Evolutionary conservation across 2,329 filamentous ascomycete genomes (phyloP).

Genomic region (Ploettnerulaceae sp.): DNA sequence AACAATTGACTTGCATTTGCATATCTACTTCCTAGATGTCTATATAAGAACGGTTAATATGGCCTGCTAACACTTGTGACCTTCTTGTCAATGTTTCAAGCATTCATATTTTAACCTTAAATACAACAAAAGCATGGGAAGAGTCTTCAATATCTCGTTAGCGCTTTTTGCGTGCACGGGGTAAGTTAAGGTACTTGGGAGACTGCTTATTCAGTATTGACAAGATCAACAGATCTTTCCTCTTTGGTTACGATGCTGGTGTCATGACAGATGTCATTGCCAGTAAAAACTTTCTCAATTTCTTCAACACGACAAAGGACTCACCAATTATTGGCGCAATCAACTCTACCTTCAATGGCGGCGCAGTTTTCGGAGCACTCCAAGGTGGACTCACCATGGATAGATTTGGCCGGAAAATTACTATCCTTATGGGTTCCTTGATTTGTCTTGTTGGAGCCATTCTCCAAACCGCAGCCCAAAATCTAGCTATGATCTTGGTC

Average conservation of each 20-base stretch:
- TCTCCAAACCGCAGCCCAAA: conserved; percentile 53
- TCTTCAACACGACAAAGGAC: conserved; percentile 34
- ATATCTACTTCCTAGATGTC: too few relatives aligned
- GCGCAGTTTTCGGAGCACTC: conserved; percentile 42
- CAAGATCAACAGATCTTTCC: conserved; percentile 33
- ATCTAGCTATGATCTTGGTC: conserved; percentile 51
- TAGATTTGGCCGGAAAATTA: conserved; percentile 50
- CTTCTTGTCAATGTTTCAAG: background rate
- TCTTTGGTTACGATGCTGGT: conserved; percentile 37
- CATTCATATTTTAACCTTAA: background rate
- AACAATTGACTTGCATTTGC: too few relatives aligned
- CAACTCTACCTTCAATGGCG: conserved; percentile 61
- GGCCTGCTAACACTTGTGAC: background rate
- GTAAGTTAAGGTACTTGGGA: conserved; percentile 10
- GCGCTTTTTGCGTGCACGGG: conserved; percentile 41
- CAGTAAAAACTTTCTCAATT: conserved; percentile 27
- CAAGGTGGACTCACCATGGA: conserved; percentile 49
- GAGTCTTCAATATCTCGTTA: conserved; percentile 39
- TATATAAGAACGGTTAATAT: conserved; percentile 5
- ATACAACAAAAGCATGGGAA: conserved; percentile 34
- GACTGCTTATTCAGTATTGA: conserved; percentile 1
- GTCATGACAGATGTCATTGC: conserved; percentile 34
- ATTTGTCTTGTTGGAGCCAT: conserved; percentile 56
- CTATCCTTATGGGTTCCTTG: conserved; percentile 52
- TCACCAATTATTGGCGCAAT: conserved; percentile 45